These are phyloP conservation scores for Alternaria sp. DNA, from an alignment of 2,329 filamentous ascomycete genomes.

Conservation along the genomic window DNA sequence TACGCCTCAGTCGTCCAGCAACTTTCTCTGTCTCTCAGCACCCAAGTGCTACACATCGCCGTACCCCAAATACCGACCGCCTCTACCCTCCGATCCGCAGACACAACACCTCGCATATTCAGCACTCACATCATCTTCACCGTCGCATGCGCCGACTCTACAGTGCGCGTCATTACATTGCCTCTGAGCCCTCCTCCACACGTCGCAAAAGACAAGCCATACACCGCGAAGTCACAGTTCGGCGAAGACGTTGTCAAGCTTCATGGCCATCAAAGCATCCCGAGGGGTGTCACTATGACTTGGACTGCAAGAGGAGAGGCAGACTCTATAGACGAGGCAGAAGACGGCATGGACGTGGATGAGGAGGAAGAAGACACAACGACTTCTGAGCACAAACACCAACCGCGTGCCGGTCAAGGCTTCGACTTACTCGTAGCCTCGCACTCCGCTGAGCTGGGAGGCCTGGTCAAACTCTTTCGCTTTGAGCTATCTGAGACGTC, in stretches of 20 bases:
- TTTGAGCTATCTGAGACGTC: conserved; percentile 49
- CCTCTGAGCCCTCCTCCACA: conserved; percentile 63
- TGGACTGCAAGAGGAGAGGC: conserved; percentile 53
- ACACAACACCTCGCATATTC: conserved; percentile 57
- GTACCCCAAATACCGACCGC: conserved; percentile 53
- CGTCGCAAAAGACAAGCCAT: conserved; percentile 37
- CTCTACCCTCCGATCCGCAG: conserved; percentile 41
- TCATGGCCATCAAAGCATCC: conserved; percentile 60
- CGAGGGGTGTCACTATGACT: conserved; percentile 61
- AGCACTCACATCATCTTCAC: conserved; percentile 62
- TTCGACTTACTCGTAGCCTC: conserved; percentile 54
- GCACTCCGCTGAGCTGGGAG: conserved; percentile 51
- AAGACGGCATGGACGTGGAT: conserved; percentile 50
- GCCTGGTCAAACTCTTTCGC: conserved; percentile 53
- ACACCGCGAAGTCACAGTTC: conserved; percentile 35
- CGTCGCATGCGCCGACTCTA: conserved; percentile 64
- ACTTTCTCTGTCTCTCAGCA: conserved; percentile 63
- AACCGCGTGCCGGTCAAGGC: conserved; percentile 31
- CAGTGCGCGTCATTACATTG: conserved; percentile 63
- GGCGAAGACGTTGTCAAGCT: conserved; percentile 61
- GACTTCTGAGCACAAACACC: conserved; percentile 28
- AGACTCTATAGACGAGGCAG: conserved; percentile 22
- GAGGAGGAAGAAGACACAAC: conserved; percentile 31
- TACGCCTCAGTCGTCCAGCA: conserved; percentile 63
- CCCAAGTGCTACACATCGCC: conserved; percentile 62